Base-by-base conservation (phyloP, 2,329 filamentous ascomycete genomes). In the Aspergillus nomiae region DNA sequence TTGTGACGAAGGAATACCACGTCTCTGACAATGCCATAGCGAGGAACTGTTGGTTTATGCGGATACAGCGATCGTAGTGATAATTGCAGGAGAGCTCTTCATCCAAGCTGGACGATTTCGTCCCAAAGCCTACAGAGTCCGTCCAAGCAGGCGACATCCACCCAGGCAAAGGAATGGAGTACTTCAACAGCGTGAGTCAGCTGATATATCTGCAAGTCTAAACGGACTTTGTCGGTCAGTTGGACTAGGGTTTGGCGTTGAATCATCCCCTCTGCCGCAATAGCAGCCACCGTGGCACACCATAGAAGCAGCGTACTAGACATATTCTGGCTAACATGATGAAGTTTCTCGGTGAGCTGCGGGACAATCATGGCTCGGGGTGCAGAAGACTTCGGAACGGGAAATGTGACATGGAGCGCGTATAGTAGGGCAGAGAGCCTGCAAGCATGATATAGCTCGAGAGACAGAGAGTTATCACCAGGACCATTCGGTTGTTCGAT, bases 351-450 rank as follows among this genome's bases (percentile, higher is more conserved):
- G 4, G 16, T 24, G 1, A 63, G 30, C 16, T 41, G 54, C 3
- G 50, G 41, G 28, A 60, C 12, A 3, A 53, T 21, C 11, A 26
- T 24, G 1, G 51, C 30, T 54, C 30, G 19, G 7, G 36, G 19
- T 11, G 10, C 7, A 14, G 30, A 10, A n/a, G 51, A 63, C 2
- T 51, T 30, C 3, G 61, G 61, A 7, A 60, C 34, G 0, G 61
- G 61, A 24, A 60, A 63, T 2, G 61, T 63, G 41, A 63, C 61
- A 10, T 63, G 61, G 4, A 36, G 38, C 7, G 61, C 50, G 24
- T 63, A 63, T 9, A 56, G 21, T 2, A 56, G 11, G 9, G 34
- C 34, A 0, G 50, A 41, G 32, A 63, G 43, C 12, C 57, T 26
- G n/a, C 61, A 63, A 21, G 34, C 7, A 1, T 60, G 50, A 21